Percentiles rank a stretch among this genome's conserved stretches.
Conservation (phyloP, 768 basidiomycete genomes). For the Galerina marginata region DNA sequence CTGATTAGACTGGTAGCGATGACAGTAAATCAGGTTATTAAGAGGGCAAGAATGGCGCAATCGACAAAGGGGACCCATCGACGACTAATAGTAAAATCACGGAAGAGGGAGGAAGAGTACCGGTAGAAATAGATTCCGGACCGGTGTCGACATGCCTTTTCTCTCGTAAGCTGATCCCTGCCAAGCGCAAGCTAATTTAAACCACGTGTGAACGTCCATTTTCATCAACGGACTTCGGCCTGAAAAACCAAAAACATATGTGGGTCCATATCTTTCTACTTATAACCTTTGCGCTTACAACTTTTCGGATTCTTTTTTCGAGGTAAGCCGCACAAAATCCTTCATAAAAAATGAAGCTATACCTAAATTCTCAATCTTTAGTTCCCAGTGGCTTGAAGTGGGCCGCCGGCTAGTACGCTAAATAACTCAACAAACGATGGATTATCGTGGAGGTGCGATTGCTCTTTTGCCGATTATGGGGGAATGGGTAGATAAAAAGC, state of each 20-base stretch:
- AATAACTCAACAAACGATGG: background rate
- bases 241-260: constrained; percentile 9
- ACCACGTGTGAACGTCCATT: constrained; percentile 5
- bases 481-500: constrained; percentile 3
- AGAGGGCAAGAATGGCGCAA: too few species aligned
- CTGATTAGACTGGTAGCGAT: too few species aligned
- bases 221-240: background rate
- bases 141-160: background rate
- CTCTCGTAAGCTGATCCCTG: background rate
- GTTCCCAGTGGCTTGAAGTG: background rate
- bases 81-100: background rate
- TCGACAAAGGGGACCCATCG: too few species aligned
- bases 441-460: background rate
- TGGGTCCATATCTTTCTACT: constrained; percentile 5
- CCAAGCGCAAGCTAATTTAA: too few species aligned
- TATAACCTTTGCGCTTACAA: background rate
- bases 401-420: background rate
- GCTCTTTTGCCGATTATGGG: background rate
- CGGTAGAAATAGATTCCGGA: constrained; percentile 5
- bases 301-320: too few species aligned
- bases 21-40: too few species aligned
- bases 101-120: background rate
- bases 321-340: too few species aligned
- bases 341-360: too few species aligned
- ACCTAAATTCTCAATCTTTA: background rate